phyloP scores from a whole-genome alignment of 495 filamentous ascomycete species.

The Xylaria curta region DNA sequence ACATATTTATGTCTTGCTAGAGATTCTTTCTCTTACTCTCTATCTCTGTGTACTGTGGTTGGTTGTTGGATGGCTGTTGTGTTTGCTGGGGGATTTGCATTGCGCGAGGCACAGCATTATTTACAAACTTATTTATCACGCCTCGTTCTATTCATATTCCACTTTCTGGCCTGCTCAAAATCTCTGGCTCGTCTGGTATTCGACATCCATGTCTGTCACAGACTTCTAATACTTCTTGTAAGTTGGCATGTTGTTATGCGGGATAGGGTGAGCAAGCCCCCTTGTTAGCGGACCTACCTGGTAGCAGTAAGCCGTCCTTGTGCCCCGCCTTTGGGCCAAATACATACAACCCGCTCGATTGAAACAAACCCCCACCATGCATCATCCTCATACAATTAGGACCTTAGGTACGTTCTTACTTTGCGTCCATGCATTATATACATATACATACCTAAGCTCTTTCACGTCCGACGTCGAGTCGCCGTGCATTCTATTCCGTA shows the following conservation, averaged over 20 bases:
- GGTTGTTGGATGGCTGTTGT: background rate
- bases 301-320: background rate
- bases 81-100: background rate
- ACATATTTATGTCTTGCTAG: background rate
- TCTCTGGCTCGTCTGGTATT: background rate
- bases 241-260: background rate
- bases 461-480: background rate
- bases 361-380: slow-evolving; percentile 22
- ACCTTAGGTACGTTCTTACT: background rate
- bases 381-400: background rate
- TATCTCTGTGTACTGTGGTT: background rate
- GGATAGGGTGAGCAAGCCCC: background rate
- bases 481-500: background rate
- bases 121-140: background rate
- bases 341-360: background rate
- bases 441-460: background rate
- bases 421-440: background rate
- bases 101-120: slow-evolving; percentile 12
- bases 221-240: background rate
- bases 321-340: slow-evolving; percentile 14
- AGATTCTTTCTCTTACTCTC: background rate
- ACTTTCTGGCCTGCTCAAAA: background rate
- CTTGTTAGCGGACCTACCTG: slow-evolving; percentile 5
- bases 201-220: background rate
- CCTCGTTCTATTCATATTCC: background rate